These are phyloP conservation scores for Notholithocarpus densiflorus DNA, from an alignment of 306 rosid species.

Conservation along the genomic window DNA sequence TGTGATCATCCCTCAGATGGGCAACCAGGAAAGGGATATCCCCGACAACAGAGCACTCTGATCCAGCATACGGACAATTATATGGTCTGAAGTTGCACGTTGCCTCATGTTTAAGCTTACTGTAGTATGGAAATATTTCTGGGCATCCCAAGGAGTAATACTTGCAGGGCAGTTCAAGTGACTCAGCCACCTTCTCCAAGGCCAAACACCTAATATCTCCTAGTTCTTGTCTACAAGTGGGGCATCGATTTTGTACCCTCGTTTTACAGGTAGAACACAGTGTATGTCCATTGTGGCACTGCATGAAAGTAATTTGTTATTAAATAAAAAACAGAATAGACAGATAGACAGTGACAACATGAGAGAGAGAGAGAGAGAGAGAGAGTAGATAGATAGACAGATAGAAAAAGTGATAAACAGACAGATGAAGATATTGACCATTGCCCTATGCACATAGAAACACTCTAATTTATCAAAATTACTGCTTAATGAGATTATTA, in stretches of 20 bases:
- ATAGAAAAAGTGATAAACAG: no score
- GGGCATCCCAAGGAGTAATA: slow-evolving; percentile 90
- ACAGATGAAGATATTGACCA: no score
- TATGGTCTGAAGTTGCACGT: slow-evolving; percentile 93
- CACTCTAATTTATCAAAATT: no score
- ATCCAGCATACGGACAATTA: slow-evolving; percentile 96
- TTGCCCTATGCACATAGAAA: no score
- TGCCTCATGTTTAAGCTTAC: slow-evolving; percentile 94
- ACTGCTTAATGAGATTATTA: no score
- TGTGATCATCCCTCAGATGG: slow-evolving; percentile 96
- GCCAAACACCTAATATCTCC: slow-evolving; percentile 99
- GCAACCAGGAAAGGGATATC: slow-evolving; percentile 93
- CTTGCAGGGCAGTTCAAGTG: slow-evolving; percentile 96
- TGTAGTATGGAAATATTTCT: slow-evolving; percentile 93
- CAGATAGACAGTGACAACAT: no score
- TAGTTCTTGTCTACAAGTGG: slow-evolving; percentile 99
- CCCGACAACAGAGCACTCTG: slow-evolving; percentile 87
- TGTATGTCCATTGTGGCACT: slow-evolving; percentile 99
- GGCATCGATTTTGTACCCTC: slow-evolving; percentile 97
- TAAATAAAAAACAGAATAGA: not conserved
- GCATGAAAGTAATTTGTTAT: slow-evolving; percentile 30
- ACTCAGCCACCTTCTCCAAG: slow-evolving; percentile 97
- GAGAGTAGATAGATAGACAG: no score
- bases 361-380: no score
- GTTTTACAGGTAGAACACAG: slow-evolving; percentile 96